Conservation (phyloP, 1,139 yeast species). For the Hyphopichia buzzinii region DNA sequence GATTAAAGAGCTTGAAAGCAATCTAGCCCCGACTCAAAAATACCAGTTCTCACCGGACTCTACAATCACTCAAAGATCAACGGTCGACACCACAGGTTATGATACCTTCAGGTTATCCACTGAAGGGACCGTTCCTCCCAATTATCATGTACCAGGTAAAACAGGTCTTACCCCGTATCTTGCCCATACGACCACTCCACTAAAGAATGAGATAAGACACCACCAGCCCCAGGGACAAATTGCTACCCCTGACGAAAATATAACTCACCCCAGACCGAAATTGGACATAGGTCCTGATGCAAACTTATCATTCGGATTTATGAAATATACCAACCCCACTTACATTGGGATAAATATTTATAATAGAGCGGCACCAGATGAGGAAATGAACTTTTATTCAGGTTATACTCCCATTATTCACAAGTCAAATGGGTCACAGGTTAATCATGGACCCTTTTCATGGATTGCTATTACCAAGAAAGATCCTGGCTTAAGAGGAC, state of each 20-base stretch:
- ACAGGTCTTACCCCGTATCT: background rate
- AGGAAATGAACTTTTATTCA: conserved; percentile 31
- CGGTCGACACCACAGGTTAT: background rate
- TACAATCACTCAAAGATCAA: conserved; percentile 1
- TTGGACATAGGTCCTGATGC: background rate
- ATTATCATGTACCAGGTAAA: background rate
- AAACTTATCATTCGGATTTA: background rate
- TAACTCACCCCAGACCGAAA: background rate
- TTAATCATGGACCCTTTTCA: conserved; percentile 38
- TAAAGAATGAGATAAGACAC: background rate
- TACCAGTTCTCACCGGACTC: conserved; percentile 1
- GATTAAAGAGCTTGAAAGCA: conserved; percentile 40
- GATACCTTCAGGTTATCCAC: no score
- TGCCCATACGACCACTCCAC: background rate
- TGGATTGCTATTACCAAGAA: conserved; percentile 37
- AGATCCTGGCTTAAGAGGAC: conserved; percentile 26
- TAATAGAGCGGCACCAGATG: conserved; percentile 15
- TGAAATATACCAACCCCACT: conserved; percentile 6
- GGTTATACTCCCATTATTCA: conserved; percentile 26
- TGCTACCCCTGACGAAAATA: background rate
- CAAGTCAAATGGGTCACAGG: conserved; percentile 22
- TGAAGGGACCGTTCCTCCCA: background rate
- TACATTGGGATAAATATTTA: conserved; percentile 29
- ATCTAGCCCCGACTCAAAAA: conserved; percentile 13
- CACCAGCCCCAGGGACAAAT: background rate